These are phyloP conservation scores for Cercospora zeina DNA, from an alignment of 2,329 filamentous ascomycete genomes.

Conservation along the genomic window DNA sequence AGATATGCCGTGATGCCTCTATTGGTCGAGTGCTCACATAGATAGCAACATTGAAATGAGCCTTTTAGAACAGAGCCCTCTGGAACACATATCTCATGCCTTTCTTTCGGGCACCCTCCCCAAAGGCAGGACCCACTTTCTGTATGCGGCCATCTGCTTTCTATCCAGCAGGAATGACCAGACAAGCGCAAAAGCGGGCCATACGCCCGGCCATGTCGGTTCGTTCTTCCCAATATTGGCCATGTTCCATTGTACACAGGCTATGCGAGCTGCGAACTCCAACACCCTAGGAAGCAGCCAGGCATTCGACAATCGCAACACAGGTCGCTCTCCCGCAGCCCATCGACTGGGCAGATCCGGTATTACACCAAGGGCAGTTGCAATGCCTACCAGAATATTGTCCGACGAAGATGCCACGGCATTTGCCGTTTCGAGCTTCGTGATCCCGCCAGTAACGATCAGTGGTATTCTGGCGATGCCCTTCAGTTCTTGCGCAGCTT, in stretches of 20 bases:
- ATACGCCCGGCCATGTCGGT: conserved; percentile 15
- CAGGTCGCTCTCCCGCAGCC: conserved; percentile 19
- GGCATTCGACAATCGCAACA: not conserved
- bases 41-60: not conserved
- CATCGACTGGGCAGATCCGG: conserved; percentile 25
- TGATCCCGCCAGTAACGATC: conserved; percentile 26
- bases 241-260: conserved; percentile 22
- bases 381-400: conserved; percentile 20
- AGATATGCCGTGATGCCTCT: not conserved
- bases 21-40: not conserved
- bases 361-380: conserved; percentile 20
- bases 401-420: conserved; percentile 15
- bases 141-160: conserved; percentile 13
- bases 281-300: conserved; percentile 17
- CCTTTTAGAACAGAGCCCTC: too few relatives aligned
- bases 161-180: not conserved
- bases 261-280: conserved; percentile 5
- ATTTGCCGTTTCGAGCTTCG: conserved; percentile 14
- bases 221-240: conserved; percentile 8
- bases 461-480: conserved; percentile 20
- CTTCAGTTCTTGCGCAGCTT: conserved; percentile 20
- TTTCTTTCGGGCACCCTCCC: not conserved
- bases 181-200: conserved; percentile 13
- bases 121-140: conserved; percentile 3
- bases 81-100: not conserved